These are phyloP conservation scores for Mimosa bimucronata DNA, from an alignment of 306 rosid species.

Conservation along the genomic window DNA sequence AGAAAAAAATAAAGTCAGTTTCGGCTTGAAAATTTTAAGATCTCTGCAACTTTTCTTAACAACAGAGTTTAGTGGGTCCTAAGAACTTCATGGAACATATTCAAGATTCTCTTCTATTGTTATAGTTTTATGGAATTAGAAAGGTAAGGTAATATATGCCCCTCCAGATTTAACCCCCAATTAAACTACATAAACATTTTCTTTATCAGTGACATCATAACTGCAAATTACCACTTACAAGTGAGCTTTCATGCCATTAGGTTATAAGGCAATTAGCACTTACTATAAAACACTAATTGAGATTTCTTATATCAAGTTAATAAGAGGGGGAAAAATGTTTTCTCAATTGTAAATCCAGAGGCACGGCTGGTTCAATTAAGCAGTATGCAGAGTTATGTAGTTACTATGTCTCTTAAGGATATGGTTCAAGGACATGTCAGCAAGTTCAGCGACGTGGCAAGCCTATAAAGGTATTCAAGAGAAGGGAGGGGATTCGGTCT, in stretches of 20 bases:
- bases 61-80: background rate
- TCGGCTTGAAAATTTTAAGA: background rate
- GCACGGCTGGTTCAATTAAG: conserved; percentile 6
- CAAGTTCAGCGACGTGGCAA: conserved; percentile 49
- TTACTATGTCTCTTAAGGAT: background rate
- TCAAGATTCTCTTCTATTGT: background rate
- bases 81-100: background rate
- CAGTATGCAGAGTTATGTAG: background rate
- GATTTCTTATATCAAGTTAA: background rate
- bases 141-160: background rate
- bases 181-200: no score
- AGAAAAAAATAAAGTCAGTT: background rate
- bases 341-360: background rate
- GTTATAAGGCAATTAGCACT: background rate
- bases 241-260: no score
- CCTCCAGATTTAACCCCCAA: background rate
- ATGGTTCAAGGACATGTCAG: conserved; percentile 48
- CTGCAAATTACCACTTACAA: no score
- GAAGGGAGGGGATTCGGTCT: conserved; percentile 43
- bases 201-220: no score
- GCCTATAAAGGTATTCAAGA: conserved; percentile 43
- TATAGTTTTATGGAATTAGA: background rate
- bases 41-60: background rate
- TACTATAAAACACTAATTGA: background rate
- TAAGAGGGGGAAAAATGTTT: background rate